Evolutionary conservation across 2,329 filamentous ascomycete genomes (phyloP), one percentile per base, ranked within the genome.

Genomic region (Penicillium hesseltinei): DNA sequence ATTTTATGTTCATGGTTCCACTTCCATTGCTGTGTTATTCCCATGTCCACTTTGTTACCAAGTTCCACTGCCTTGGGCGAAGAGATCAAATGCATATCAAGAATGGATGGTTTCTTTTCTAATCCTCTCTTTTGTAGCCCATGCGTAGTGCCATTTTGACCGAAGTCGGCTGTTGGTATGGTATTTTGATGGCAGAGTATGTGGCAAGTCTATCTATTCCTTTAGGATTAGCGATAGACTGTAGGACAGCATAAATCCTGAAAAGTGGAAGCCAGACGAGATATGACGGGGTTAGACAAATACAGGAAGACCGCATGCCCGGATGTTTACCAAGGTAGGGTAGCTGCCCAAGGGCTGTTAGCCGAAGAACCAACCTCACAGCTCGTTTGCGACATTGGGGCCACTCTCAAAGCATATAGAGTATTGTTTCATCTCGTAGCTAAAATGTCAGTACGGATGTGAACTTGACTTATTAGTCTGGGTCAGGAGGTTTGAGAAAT

Each of bases 401-500:
- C 5, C 15, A 29, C 17, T 17, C n/a, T 15, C 6, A 4, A 25
- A 21, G 27, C 5, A 4, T 5, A 35, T 11, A 11, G 10, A 27
- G 17, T 8, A 35, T 33, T 17, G 2, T 7, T 19, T 11, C 4
- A 8, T 40, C 13, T 11, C 17, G n/a, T 7, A 35, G 11, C 29
- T 29, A 35, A 17, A 9, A 27, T 50, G 19, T 42, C 1, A 35
- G n/a, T 13, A 13, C 10, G n/a, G 13, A 35, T 25, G 19, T 19
- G 25, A 23, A 17, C 8, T 8, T 42, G 21, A 27, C n/a, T 40
- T 4, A 27, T 33, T 23, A 17, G 21, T 17, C 8, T 17, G 9
- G 15, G 11, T 21, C 8, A 42, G 47, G 43, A 58, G 44, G 56
- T 51, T 10, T 56, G 51, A 59, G 47, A 46, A 60, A 47, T 64